Base-by-base conservation (phyloP, 2,329 filamentous ascomycete genomes). In the Emericellopsis atlantica region DNA sequence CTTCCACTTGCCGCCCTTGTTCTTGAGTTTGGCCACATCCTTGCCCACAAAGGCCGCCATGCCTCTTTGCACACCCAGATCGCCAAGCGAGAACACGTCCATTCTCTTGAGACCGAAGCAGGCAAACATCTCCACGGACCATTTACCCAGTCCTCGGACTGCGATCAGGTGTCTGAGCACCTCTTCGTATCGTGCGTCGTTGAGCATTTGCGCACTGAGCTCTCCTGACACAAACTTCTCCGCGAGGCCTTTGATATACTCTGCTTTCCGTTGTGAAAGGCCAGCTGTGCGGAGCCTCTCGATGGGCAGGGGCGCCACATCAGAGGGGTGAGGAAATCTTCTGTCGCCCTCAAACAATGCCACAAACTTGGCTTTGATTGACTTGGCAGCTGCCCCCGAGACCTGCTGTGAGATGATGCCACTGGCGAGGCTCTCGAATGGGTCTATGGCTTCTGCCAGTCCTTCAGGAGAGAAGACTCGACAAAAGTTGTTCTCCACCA, bases 101-200 rank as follows among this genome's bases (percentile, higher is more conserved):
- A 88, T 82, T 11, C 89, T 72, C 70, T 95, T 96, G 33, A 98
- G 67, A n/a, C 78, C 84, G 61, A 98, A 96, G 60, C 84, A 87
- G 39, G 89, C 86, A 67, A 98, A 98, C 92, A 98, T 96, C 67
- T 95, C 89, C 12, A 94, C 88, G 37, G 81, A 89, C 92, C 92
- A 96, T 41, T 72, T 73, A 0, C 92, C 92, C 39, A 96, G 64
- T 0, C 92, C 92, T 9, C 90, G 73, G 5, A 98, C 88, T 1
- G 88, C 84, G 37, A 84, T 86, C 37, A 98, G 69, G 57, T 75
- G 81, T 59, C 84, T 76, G 47, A 95, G 69, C 7, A 98, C 73
- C 49, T 94, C 84, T 39, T 94, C 89, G 57, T 98, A 92, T 5
- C 78, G 74, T 2, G 86, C 87, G 31, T 77, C 75, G 40, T 84